These are phyloP conservation scores for Rauvolfia tetraphylla DNA, from an alignment of 257 asterid genomes.

Conservation along the genomic window DNA sequence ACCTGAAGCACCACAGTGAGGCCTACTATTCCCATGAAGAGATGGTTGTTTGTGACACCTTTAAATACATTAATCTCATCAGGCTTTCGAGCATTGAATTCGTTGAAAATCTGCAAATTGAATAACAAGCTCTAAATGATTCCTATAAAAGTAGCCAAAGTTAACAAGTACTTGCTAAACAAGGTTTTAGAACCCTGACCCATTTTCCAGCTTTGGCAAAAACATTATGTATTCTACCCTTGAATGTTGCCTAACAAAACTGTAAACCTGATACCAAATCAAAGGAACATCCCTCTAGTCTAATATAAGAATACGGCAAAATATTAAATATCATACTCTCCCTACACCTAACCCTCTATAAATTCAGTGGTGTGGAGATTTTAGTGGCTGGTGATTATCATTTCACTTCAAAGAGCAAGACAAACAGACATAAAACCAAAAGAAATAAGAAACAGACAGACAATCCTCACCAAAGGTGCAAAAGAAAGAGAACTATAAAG, in stretches of 20 bases:
- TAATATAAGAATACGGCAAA: background rate
- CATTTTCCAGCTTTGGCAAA: background rate
- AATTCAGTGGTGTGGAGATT: background rate
- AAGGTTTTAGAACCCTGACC: background rate
- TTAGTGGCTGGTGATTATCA: background rate
- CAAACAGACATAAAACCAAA: background rate
- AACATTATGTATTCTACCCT: background rate
- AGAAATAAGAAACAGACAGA: background rate
- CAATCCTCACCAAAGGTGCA: background rate
- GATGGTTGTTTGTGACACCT: slow-evolving; percentile 73
- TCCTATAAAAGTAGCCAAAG: no score
- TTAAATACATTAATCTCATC: slow-evolving; percentile 75
- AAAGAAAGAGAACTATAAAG: background rate
- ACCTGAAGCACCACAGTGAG: slow-evolving; percentile 89
- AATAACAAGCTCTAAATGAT: background rate
- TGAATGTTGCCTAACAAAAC: background rate
- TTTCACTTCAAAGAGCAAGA: background rate
- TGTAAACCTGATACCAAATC: background rate
- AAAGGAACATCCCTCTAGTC: background rate
- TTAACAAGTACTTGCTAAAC: background rate
- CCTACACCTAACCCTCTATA: background rate
- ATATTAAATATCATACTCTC: background rate
- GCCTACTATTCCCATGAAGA: slow-evolving; percentile 66
- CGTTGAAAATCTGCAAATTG: slow-evolving; percentile 65
- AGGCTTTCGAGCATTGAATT: slow-evolving; percentile 89